Percentiles rank a stretch among this genome's conserved stretches.
Conservation (phyloP, 257 asterid genomes). For the Penstemon eatonii region DNA sequence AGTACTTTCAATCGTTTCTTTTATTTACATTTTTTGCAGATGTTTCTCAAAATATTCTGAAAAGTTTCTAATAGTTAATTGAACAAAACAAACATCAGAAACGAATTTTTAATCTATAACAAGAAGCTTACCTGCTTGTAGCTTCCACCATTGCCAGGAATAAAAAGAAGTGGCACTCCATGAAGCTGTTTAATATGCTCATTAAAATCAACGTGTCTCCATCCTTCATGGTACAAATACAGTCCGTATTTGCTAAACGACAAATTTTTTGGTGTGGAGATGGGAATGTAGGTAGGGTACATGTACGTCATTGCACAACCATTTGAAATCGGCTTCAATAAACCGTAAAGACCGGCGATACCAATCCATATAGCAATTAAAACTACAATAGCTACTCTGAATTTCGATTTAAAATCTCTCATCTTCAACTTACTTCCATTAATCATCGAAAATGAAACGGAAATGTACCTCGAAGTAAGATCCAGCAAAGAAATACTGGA, state of each 20-base stretch:
- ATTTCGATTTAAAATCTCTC: conserved; percentile 44
- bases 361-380: conserved; percentile 51
- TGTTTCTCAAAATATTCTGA: too few relatives aligned
- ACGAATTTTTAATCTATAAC: background rate
- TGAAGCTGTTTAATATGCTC: conserved; percentile 71
- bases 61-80: too few relatives aligned
- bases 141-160: conserved; percentile 99
- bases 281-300: conserved; percentile 94
- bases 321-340: conserved; percentile 70
- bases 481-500: background rate
- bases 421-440: conserved; percentile 26
- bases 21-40: too few relatives aligned
- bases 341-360: conserved; percentile 55
- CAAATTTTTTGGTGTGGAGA: conserved; percentile 56
- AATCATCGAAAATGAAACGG: background rate
- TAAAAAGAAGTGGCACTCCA: conserved; percentile 90
- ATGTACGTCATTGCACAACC: conserved; percentile 98
- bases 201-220: conserved; percentile 74
- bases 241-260: conserved; percentile 65
- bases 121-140: conserved; percentile 82
- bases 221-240: conserved; percentile 90
- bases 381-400: conserved; percentile 51
- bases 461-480: too few relatives aligned
- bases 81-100: background rate
- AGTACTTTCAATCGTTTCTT: too few relatives aligned